Conservation (phyloP, 2,329 filamentous ascomycete genomes). For the Monilinia laxa region DNA sequence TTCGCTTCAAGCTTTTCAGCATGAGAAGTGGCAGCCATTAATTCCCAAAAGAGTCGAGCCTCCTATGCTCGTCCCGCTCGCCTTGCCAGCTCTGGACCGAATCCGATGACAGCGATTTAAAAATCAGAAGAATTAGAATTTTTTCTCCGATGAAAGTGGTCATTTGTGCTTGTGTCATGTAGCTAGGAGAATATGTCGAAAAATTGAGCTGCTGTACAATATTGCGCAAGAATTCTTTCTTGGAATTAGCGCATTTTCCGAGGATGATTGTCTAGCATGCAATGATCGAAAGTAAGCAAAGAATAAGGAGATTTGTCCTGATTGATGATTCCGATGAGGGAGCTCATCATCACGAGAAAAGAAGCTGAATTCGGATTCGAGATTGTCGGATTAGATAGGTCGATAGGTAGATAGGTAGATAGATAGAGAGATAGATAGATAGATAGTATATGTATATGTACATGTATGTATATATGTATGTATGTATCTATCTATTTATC, state of each 20-base stretch:
- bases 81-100: constrained; percentile 11
- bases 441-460: no score
- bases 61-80: constrained; percentile 11
- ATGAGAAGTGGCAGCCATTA: constrained; percentile 21
- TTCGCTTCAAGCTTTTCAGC: constrained; percentile 11
- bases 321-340: constrained; percentile 1
- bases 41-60: constrained; percentile 13
- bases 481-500: no score
- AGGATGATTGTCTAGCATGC: constrained; percentile 1
- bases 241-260: constrained; percentile 6
- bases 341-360: not conserved
- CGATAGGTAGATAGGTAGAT: no score
- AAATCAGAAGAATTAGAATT: not conserved
- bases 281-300: constrained; percentile 5
- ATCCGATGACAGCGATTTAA: constrained; percentile 8
- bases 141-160: constrained; percentile 9
- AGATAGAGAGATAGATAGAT: no score
- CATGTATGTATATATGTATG: not conserved
- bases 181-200: constrained; percentile 23
- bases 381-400: constrained; percentile 8
- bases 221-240: constrained; percentile 20
- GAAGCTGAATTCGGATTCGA: constrained; percentile 9
- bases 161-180: constrained; percentile 21
- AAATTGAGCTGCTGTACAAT: constrained; percentile 21
- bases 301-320: not conserved